These are phyloP conservation scores for Phlyctochytrium bullatum DNA, from an alignment of 192 early-diverging fungal species.

Conservation along the genomic window DNA sequence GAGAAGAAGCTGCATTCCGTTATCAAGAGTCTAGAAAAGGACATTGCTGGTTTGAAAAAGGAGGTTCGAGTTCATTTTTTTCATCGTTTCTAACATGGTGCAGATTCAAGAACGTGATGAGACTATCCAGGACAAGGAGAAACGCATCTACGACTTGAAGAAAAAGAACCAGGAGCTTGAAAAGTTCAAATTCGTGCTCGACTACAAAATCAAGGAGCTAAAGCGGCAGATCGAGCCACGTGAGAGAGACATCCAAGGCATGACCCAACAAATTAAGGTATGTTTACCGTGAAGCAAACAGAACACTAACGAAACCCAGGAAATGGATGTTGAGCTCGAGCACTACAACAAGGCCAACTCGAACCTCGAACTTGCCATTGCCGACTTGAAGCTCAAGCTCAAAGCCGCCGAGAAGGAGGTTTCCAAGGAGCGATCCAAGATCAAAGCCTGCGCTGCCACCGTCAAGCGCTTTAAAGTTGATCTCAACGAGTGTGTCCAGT, in stretches of 20 bases:
- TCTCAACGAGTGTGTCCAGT: constrained; percentile 52
- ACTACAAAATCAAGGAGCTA: constrained; percentile 67
- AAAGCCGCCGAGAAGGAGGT: constrained; percentile 60
- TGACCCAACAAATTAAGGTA: constrained; percentile 63
- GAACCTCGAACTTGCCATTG: constrained; percentile 51
- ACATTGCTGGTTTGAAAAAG: constrained; percentile 61
- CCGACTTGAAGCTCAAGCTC: constrained; percentile 59
- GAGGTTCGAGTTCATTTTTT: constrained; percentile 41
- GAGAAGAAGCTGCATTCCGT: constrained; percentile 61
- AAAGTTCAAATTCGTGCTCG: constrained; percentile 68
- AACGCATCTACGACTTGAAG: constrained; percentile 63
- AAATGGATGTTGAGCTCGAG: constrained; percentile 62
- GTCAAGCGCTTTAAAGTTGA: constrained; percentile 57
- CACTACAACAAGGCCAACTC: constrained; percentile 57
- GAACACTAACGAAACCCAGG: constrained; percentile 17
- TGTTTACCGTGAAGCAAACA: not conserved
- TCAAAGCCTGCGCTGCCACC: constrained; percentile 37
- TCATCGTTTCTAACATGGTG: not conserved
- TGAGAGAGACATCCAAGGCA: constrained; percentile 56
- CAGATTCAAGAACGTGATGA: constrained; percentile 66
- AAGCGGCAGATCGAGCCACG: constrained; percentile 63
- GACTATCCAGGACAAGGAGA: constrained; percentile 65
- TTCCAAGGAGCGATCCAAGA: constrained; percentile 37
- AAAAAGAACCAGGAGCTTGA: constrained; percentile 71
- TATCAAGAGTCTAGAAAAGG: constrained; percentile 64